Base-by-base conservation (phyloP, 768 basidiomycete species). In the Suillus hirtellus region DNA sequence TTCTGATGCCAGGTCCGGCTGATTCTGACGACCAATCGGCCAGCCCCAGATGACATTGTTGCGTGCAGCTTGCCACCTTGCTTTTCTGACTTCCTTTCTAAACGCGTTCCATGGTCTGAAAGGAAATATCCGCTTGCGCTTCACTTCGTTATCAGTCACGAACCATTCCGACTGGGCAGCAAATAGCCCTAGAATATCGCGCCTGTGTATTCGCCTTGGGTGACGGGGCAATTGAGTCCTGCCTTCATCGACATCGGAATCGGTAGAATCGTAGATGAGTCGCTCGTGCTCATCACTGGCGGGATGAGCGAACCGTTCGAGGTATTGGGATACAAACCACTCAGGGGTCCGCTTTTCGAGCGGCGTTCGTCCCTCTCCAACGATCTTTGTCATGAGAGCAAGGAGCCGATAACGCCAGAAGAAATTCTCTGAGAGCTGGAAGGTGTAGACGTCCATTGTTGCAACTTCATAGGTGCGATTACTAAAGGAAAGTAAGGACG, bases 111-210 rank as follows among this genome's bases (percentile, higher is more conserved):
- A 90, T 17, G 76, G 68, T 0, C 64, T 56, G 5, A 85, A 65
- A 60, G 87, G 75, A 8, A 89, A 61, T 21, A 81, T 61, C 49
- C 70, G 71, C 19, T 65, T 61, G 31, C 70, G 67, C 43, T 60
- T 65, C 42, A 73, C 63, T 11, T 66, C 76, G 40, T 82, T 83
- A 58, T 86, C 79, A 12, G 83, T 80, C 43, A 86, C 70, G 9
- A 90, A 67, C 88, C 88, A 90, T 42, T 81, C 82, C 0, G 81
- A 80, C 10, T 89, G 86, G 11, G 79, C 76, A 12, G 85, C 86
- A 64, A 88, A 82, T 1, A 79, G 63, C 12, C 79, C 77, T 42
- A 76, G 70, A n/a, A 89, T 70, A 68, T 87, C 84, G 40, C 85
- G 80, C 35, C 62, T 77, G 52, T 85, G 78, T 34, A 89, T 72